These are phyloP conservation scores for Cercospora beticola DNA, from an alignment of 2,329 filamentous ascomycete species.

Conservation along the genomic window DNA sequence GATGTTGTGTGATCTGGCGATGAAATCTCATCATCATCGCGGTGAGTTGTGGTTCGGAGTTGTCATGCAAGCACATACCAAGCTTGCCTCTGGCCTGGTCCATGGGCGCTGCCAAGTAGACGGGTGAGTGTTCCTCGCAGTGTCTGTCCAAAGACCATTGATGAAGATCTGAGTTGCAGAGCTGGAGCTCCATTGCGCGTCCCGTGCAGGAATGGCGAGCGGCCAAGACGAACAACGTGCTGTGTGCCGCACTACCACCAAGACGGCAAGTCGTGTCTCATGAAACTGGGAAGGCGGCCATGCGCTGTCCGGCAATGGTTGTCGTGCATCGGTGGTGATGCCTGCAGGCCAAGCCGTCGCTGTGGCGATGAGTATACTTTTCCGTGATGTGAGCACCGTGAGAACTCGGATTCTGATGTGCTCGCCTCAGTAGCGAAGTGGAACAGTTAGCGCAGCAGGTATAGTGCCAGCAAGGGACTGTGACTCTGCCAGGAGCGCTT, in stretches of 20 bases:
- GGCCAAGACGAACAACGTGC: neutral
- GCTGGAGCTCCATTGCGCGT: neutral
- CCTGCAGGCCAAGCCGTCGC: neutral
- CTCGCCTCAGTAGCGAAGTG: neutral
- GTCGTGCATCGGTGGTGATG: neutral
- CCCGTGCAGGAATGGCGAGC: neutral
- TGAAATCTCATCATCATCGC: neutral
- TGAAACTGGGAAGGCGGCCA: neutral
- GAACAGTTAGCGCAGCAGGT: neutral
- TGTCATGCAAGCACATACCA: neutral
- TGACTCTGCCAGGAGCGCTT: neutral
- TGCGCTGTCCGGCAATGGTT: conserved; percentile 7
- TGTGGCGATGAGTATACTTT: neutral
- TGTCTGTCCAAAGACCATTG: neutral
- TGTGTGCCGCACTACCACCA: neutral
- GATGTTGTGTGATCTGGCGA: neutral
- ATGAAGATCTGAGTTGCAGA: neutral
- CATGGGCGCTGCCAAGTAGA: neutral
- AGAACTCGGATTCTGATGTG: neutral
- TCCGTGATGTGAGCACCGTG: neutral
- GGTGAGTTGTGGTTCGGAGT: neutral
- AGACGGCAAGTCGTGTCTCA: neutral
- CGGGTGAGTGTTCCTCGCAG: neutral
- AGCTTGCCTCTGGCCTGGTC: neutral
- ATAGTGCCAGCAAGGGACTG: neutral